Base-by-base conservation (phyloP, 2,329 filamentous ascomycete genomes). In the Phyllosticta citrichinensis region DNA sequence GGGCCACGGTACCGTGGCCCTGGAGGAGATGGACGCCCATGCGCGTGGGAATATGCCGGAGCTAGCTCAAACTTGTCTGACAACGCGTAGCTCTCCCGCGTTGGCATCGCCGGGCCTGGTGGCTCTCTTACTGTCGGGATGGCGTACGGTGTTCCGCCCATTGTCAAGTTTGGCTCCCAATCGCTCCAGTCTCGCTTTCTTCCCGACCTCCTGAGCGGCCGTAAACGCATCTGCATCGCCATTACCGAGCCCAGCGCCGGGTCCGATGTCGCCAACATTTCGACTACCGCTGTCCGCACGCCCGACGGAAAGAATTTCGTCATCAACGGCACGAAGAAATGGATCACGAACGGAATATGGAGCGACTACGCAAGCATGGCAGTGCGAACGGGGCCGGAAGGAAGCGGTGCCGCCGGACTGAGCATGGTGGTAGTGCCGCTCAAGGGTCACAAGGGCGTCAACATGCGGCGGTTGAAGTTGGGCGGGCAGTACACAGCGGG, bases 221-320 rank as follows among this genome's bases (percentile, higher is more conserved):
- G 79, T 68, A 89, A 85, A 73, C 78, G 87, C 52, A 79, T 79
- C 14, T 91, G 88, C 68, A 90, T 92, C 65, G 88, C 88, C 10
- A 90, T 92, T 66, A 92, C 88, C 0, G 88, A 92, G 69, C 88
- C 88, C 0, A 84, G 83, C 58, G 87, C 87, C 0, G 88, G 88
- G 0, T 85, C 81, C 58, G 88, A 91, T 69, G 88, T 91, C 1
- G 86, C 87, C 6, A 87, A 86, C 67, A 87, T 91, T 65, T 79
- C 80, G 3, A 90, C 87, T 0, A 87, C 83, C 0, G 88, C 87
- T 1, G 76, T 72, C 3, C 86, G 84, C 70, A 81, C 78, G 6
- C 68, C 76, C 0, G 84, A 87, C 67, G 87, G 87, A 11, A 85
- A 84, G 69, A 75, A 83, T 67, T 91, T 87, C 68, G 79, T 91